Evolutionary conservation across 106 monocot species (phyloP).

Genomic region (Dendrobium nobile): DNA sequence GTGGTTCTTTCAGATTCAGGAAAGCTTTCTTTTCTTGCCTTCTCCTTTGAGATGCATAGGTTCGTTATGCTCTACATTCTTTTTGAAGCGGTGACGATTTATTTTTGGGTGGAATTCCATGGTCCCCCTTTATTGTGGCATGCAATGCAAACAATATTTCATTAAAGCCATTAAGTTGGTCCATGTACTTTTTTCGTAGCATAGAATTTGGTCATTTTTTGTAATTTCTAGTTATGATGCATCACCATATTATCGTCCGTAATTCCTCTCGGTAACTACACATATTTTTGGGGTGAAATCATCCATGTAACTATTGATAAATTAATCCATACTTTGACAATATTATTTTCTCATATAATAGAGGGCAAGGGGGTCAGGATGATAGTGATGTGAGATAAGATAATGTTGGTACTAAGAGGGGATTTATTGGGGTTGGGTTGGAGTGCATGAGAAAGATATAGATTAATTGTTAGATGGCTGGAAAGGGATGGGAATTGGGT

Average conservation of each 20-base stretch:
- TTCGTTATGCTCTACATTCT: constrained; percentile 12
- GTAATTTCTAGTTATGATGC: neutral
- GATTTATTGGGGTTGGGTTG: neutral
- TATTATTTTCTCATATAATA: neutral
- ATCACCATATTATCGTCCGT: neutral
- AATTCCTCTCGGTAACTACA: neutral
- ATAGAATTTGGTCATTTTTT: neutral
- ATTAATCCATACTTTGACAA: neutral
- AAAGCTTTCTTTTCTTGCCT: constrained; percentile 77
- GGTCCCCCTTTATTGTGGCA: neutral
- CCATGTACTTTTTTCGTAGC: neutral
- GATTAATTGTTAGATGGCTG: too few relatives aligned
- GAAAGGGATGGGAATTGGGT: too few relatives aligned
- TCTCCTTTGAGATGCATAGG: constrained; percentile 82
- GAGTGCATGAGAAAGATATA: neutral
- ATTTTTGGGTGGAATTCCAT: neutral
- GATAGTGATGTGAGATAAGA: too few relatives aligned
- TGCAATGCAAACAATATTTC: neutral
- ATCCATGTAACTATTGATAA: neutral
- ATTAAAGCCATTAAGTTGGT: neutral
- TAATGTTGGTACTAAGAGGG: too few relatives aligned
- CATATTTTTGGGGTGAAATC: neutral
- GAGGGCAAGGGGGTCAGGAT: too few relatives aligned
- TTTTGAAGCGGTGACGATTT: neutral
- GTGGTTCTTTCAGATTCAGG: constrained; percentile 92